Evolutionary conservation across 2,329 filamentous ascomycete species (phyloP).

Genomic region (Xylariaceae sp.): DNA sequence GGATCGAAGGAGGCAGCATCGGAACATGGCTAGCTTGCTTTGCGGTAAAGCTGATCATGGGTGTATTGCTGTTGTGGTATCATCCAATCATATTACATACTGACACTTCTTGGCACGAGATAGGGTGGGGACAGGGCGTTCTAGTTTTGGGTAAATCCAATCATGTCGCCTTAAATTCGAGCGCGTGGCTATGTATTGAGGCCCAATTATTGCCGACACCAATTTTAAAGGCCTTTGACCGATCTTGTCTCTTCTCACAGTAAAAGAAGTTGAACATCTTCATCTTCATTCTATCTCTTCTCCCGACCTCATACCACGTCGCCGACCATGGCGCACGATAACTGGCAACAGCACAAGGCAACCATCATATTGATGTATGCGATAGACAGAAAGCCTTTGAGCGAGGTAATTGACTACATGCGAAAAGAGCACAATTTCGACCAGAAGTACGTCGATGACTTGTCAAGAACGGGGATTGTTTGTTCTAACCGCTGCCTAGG

Average conservation of each 20-base stretch:
- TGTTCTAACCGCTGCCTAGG: constrained; percentile 1
- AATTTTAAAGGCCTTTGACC: background rate
- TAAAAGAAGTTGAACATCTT: background rate
- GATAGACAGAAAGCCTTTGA: background rate
- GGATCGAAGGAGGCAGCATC: too few species aligned
- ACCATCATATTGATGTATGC: background rate
- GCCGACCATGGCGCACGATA: constrained; percentile 1
- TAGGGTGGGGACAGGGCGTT: too few species aligned
- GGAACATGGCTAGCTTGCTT: too few species aligned
- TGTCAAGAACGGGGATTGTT: background rate
- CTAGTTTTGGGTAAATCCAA: background rate
- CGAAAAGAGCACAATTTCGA: constrained; percentile 6
- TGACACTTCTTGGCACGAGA: too few species aligned
- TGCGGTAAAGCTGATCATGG: too few species aligned
- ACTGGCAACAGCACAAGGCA: constrained; percentile 1
- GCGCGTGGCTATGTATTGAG: background rate
- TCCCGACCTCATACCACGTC: too few species aligned
- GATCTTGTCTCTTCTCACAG: background rate
- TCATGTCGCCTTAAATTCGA: background rate
- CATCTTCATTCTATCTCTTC: too few species aligned
- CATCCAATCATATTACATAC: too few species aligned
- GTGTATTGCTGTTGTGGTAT: too few species aligned
- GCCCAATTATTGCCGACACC: background rate
- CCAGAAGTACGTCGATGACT: constrained; percentile 4
- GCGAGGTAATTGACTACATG: background rate